Percentiles rank a stretch among this genome's conserved stretches.
Conservation (phyloP, 176 grass and related monocot species). For the Guadua angustifolia region DNA sequence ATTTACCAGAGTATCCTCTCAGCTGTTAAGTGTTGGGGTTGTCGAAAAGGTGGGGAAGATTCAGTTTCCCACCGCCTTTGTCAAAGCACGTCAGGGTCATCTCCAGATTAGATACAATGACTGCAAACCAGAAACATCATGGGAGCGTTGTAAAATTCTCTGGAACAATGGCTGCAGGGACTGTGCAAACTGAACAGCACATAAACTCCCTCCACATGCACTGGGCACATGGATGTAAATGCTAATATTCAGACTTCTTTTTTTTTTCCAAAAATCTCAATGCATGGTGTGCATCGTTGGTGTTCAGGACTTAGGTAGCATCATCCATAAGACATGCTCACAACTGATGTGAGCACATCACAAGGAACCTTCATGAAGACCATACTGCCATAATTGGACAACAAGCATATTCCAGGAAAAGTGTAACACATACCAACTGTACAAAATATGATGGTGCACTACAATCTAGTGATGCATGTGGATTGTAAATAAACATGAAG, state of each 20-base stretch:
- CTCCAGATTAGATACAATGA: constrained; percentile 8
- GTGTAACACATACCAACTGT: not conserved
- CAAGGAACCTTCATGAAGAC: not conserved
- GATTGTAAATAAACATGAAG: not conserved
- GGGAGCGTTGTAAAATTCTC: not conserved
- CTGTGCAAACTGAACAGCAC: not conserved
- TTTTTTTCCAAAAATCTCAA: not conserved
- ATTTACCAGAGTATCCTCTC: constrained; percentile 22
- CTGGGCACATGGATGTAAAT: not conserved
- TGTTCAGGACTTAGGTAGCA: not conserved
- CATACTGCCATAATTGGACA: not conserved
- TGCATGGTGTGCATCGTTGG: not conserved
- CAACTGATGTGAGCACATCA: not conserved
- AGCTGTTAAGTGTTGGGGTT: not conserved
- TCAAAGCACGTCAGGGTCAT: constrained; percentile 10
- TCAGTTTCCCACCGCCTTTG: not conserved
- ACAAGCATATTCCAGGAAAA: not conserved
- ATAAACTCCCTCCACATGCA: not conserved
- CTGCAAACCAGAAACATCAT: constrained; percentile 25
- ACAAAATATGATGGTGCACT: not conserved
- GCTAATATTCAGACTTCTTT: not conserved
- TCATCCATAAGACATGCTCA: not conserved
- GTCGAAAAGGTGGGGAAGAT: not conserved
- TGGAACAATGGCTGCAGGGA: not conserved
- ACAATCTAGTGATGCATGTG: not conserved